A percentile compares a stretch with the other conserved stretches of the same genome.
Evolutionary conservation across 257 asterid species (phyloP).

Genomic region (Lavandula angustifolia): DNA sequence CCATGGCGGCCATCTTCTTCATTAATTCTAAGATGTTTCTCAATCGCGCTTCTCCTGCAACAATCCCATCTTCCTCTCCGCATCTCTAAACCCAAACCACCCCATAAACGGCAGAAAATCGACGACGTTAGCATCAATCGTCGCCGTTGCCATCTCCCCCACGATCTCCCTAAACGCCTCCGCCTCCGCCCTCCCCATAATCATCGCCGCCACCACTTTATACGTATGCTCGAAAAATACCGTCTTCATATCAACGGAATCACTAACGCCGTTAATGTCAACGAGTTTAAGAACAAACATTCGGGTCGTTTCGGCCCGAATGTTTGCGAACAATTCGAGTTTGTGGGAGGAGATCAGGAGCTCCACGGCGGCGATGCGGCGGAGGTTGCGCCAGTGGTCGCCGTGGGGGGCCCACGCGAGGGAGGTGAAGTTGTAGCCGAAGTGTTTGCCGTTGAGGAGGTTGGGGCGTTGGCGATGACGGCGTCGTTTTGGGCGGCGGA

Average conservation of each 20-base stretch:
- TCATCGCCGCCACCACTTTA: constrained; percentile 36
- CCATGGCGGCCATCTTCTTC: not conserved
- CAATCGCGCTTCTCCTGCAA: constrained; percentile 40
- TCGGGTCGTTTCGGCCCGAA: constrained; percentile 35
- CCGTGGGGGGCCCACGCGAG: constrained; percentile 51
- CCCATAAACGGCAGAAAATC: constrained; percentile 42
- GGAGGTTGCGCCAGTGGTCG: constrained; percentile 50
- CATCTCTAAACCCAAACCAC: constrained; percentile 35
- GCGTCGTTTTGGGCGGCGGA: constrained; percentile 43
- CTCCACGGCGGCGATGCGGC: constrained; percentile 35
- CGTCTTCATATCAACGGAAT: constrained; percentile 20
- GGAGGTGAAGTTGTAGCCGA: constrained; percentile 54
- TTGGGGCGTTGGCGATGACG: constrained; percentile 57
- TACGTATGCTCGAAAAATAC: constrained; percentile 28
- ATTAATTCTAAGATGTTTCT: not conserved
- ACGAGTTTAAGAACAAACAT: constrained; percentile 9
- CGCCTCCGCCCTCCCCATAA: constrained; percentile 33
- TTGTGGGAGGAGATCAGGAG: constrained; percentile 41
- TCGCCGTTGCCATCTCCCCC: constrained; percentile 41
- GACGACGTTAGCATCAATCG: constrained; percentile 35
- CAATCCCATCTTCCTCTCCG: constrained; percentile 31
- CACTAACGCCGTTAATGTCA: no score
- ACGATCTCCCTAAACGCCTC: constrained; percentile 31
- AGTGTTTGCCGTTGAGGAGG: constrained; percentile 55
- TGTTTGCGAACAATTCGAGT: constrained; percentile 10